Conservation (phyloP, 768 basidiomycete genomes). For the Suillus occidentalis region DNA sequence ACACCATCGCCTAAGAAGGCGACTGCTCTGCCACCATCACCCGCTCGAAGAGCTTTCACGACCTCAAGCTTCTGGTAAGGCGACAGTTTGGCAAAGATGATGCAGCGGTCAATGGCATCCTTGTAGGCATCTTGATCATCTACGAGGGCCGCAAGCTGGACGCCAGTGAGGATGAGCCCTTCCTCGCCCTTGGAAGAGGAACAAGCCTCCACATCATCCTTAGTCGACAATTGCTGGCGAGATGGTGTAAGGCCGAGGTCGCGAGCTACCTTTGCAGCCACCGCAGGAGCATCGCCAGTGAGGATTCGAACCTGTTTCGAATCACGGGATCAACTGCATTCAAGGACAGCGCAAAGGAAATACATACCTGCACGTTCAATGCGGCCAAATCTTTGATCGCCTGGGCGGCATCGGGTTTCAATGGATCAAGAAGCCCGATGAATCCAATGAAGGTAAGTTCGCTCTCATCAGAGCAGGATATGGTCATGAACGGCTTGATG, state of each 20-base stretch:
- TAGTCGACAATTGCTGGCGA: neutral
- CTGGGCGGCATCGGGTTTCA: slow-evolving; percentile 33
- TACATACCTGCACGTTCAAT: slow-evolving; percentile 30
- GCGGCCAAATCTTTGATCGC: slow-evolving; percentile 28
- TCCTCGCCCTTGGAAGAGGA: slow-evolving; percentile 19
- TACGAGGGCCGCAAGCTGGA: slow-evolving; percentile 28
- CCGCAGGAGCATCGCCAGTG: slow-evolving; percentile 35
- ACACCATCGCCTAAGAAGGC: slow-evolving; percentile 34
- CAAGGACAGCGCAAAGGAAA: neutral
- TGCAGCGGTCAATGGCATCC: slow-evolving; percentile 31
- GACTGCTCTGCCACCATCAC: slow-evolving; percentile 28
- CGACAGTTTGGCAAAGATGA: slow-evolving; percentile 33
- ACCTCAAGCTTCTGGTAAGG: slow-evolving; percentile 35
- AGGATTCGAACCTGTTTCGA: slow-evolving; percentile 33
- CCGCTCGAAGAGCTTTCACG: slow-evolving; percentile 29
- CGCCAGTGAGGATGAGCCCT: slow-evolving; percentile 28
- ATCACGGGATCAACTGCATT: slow-evolving; percentile 8
- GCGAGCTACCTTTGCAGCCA: slow-evolving; percentile 39
- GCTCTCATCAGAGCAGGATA: slow-evolving; percentile 27
- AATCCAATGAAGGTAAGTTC: slow-evolving; percentile 32
- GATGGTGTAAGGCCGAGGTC: slow-evolving; percentile 33
- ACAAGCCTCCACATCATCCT: slow-evolving; percentile 26
- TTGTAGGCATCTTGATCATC: slow-evolving; percentile 26
- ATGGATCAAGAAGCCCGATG: slow-evolving; percentile 29
- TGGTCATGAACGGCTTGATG: slow-evolving; percentile 15